A percentile compares a stretch with the other conserved stretches of the same genome.
Conservation (phyloP, 371 early-diverging fungal species). For the Choanephora cucurbitarum region DNA sequence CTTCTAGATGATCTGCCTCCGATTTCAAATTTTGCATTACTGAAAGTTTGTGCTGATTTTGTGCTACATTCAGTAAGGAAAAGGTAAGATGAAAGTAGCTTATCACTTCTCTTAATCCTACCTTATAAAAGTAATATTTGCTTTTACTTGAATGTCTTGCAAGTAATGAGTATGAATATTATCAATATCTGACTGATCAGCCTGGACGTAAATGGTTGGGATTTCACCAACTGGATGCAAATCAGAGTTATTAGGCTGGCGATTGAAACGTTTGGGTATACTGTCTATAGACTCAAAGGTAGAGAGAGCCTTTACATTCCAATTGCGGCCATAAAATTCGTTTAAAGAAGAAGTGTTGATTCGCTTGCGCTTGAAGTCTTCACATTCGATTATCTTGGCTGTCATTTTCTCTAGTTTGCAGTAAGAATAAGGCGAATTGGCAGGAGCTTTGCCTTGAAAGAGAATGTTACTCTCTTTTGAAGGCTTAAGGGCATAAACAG, state of each 20-base stretch:
- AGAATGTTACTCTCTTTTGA: slow-evolving; percentile 15
- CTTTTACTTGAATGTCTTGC: slow-evolving; percentile 23
- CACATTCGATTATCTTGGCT: slow-evolving; percentile 10
- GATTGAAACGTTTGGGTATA: slow-evolving; percentile 14
- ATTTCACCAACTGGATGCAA: slow-evolving; percentile 34
- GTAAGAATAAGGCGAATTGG: slow-evolving; percentile 16
- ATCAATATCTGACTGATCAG: slow-evolving; percentile 19
- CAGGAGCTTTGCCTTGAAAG: slow-evolving; percentile 19
- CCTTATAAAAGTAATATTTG: slow-evolving; percentile 36
- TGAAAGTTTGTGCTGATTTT: slow-evolving; percentile 20
- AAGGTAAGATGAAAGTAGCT: too few relatives aligned
- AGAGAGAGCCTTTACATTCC: slow-evolving; percentile 10
- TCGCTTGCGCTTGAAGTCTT: slow-evolving; percentile 11
- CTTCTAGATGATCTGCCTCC: slow-evolving; percentile 36
- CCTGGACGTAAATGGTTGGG: slow-evolving; percentile 33
- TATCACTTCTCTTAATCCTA: slow-evolving; percentile 11
- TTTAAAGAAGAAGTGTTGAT: slow-evolving; percentile 7
- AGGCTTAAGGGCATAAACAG: slow-evolving; percentile 5
- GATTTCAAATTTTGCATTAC: slow-evolving; percentile 24
- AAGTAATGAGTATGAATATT: slow-evolving; percentile 25
- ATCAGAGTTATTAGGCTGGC: slow-evolving; percentile 6
- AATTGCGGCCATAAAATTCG: slow-evolving; percentile 24
- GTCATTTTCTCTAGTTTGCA: slow-evolving; percentile 15
- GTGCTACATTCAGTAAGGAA: slow-evolving; percentile 18
- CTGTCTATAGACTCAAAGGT: slow-evolving; percentile 6